A percentile compares a stretch with the other conserved stretches of the same genome.
Evolutionary conservation across 768 basidiomycete species (phyloP).

Genomic region (Lentinula guzmanii): DNA sequence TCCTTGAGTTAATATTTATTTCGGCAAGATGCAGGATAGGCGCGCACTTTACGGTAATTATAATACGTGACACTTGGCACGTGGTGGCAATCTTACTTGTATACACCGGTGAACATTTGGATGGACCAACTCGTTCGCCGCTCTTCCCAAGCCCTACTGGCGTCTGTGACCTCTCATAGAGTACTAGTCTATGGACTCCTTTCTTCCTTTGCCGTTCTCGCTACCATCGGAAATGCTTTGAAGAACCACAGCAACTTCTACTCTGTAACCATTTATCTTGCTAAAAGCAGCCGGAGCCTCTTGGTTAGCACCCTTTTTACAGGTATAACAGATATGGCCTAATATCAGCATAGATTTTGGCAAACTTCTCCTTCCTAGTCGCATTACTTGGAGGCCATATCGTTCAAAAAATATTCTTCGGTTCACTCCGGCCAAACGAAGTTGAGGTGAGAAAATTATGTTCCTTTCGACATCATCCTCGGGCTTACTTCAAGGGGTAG

Average conservation of each 20-base stretch:
- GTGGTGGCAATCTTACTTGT: no score
- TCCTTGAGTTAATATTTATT: no score
- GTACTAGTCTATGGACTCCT: slow-evolving; percentile 62
- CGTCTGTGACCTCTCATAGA: slow-evolving; percentile 53
- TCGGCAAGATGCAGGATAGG: neutral
- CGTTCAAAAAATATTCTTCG: slow-evolving; percentile 88
- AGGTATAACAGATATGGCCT: neutral
- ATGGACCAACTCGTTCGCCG: slow-evolving; percentile 1
- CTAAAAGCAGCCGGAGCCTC: slow-evolving; percentile 88
- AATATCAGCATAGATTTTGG: slow-evolving; percentile 57
- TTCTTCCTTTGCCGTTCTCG: slow-evolving; percentile 64
- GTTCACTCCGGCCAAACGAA: slow-evolving; percentile 78
- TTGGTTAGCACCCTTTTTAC: slow-evolving; percentile 47
- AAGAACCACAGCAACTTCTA: slow-evolving; percentile 89
- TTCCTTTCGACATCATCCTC: neutral
- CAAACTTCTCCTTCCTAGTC: slow-evolving; percentile 82
- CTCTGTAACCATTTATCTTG: slow-evolving; percentile 87
- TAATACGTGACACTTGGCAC: no score
- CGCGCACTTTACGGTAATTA: neutral
- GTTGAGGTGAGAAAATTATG: slow-evolving; percentile 62
- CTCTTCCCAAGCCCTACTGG: slow-evolving; percentile 6
- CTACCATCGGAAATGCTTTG: slow-evolving; percentile 74
- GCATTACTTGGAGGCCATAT: slow-evolving; percentile 71
- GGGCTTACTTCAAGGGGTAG: slow-evolving; percentile 32
- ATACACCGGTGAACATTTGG: neutral